phyloP scores from a whole-genome alignment of 2,329 filamentous ascomycete species.

The Raffaelea ambrosiae region DNA sequence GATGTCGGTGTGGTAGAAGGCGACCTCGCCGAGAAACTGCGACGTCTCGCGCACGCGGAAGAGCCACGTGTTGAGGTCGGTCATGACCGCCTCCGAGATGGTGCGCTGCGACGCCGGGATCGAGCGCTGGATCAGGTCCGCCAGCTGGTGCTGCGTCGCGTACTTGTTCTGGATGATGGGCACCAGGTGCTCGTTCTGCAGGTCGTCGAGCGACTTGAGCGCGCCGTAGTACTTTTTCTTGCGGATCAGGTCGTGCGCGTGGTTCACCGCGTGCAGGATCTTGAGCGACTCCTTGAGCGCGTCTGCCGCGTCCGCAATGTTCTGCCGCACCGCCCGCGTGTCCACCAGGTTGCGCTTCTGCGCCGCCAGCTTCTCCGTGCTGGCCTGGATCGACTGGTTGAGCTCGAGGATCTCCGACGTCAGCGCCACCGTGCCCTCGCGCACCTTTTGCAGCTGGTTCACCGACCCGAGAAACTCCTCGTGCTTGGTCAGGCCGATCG shows the following conservation, averaged over 20 bases:
- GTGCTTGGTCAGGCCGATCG: slow-evolving; percentile 89
- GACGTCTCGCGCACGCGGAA: slow-evolving; percentile 93
- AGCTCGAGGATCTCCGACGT: slow-evolving; percentile 87
- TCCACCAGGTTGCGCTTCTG: slow-evolving; percentile 94
- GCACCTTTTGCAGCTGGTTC: slow-evolving; percentile 84
- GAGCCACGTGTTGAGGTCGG: slow-evolving; percentile 92
- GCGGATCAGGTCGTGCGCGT: slow-evolving; percentile 82
- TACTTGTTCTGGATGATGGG: slow-evolving; percentile 69
- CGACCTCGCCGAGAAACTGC: slow-evolving; percentile 90
- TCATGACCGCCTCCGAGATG: slow-evolving; percentile 95
- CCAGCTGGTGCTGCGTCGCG: slow-evolving; percentile 88
- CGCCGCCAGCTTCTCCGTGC: slow-evolving; percentile 85
- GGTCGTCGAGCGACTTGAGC: slow-evolving; percentile 84
- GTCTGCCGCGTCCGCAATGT: slow-evolving; percentile 86
- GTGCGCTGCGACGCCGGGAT: slow-evolving; percentile 87
- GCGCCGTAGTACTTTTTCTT: slow-evolving; percentile 96
- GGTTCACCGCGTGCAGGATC: slow-evolving; percentile 85
- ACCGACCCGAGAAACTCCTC: slow-evolving; percentile 94
- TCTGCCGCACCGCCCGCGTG: slow-evolving; percentile 83
- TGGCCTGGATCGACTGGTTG: slow-evolving; percentile 90
- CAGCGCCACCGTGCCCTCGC: slow-evolving; percentile 80
- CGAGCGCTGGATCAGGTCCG: slow-evolving; percentile 91
- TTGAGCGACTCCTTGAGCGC: slow-evolving; percentile 86
- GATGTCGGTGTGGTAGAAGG: slow-evolving; percentile 91
- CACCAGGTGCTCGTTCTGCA: slow-evolving; percentile 87